Base-by-base conservation (phyloP, 768 basidiomycete species). In the Lactarius trivialis region DNA sequence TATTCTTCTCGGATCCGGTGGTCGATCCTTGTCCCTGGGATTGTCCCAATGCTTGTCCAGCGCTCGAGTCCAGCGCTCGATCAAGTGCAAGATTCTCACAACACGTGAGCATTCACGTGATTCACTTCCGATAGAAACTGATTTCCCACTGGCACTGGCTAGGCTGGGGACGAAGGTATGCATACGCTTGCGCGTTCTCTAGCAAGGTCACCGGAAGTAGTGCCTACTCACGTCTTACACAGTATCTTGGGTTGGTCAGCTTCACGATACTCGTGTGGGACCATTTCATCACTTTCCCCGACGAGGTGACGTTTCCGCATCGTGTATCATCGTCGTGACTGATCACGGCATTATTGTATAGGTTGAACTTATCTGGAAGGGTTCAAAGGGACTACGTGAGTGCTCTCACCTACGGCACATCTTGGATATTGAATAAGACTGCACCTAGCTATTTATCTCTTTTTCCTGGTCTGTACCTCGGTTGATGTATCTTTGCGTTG, bases 211-310 rank as follows among this genome's bases (percentile, higher is more conserved):
- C n/a, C n/a, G n/a, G n/a, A n/a, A n/a, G n/a, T n/a, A 17, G 17
- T 11, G 24, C 45, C 26, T 8, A 49, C 45, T 26, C 3, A 11
- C n/a, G 4, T 32, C 5, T 32, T 28, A 12, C 7, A n/a, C 24
- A 85, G 83, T 79, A 75, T 58, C 75, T 85, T 36, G 83, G 80
- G 14, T 71, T 85, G 37, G 76, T 76, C 9, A 78, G 80, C 64
- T 81, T 81, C 67, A 77, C 78, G 1, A 68, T 81, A 15, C 73
- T 85, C 14, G 61, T 85, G 15, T 85, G 81, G 79, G 83, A 84
- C 64, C 83, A 84, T 61, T 65, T 83, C 30, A 75, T 82, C 60
- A 82, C 82, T 0, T 79, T 84, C 45, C 65, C 68, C 2, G 77
- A 79, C 34, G 81, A 83, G 71, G 74, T 78, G 55, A n/a, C 14